Evolutionary conservation across 1,284 basidiomycete species (phyloP), one percentile per base, ranked within the genome.

Genomic region (Coniophora puteana): DNA sequence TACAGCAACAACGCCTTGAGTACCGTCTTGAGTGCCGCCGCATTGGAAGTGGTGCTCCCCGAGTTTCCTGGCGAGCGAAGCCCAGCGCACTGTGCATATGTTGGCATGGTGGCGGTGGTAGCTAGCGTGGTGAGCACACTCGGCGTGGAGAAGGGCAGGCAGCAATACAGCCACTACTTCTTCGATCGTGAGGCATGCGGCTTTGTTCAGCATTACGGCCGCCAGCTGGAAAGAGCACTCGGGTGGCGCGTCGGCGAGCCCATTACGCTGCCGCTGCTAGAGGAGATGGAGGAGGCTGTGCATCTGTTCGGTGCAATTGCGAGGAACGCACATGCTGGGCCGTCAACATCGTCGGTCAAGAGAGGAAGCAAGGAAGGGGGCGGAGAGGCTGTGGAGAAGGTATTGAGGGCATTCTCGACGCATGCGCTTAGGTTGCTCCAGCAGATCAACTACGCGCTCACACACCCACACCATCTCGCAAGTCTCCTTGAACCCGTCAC

Each of bases 401-500:
- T 90, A 2, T 67, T 93, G 26, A 70, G 72, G 1, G 77, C 77
- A 11, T 90, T 90, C 58, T 76, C 78, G 2, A 67, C 69, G 2
- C 78, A 77, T 42, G 80, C 81, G 0, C 66, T 93, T 14, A 65
- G 76, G 26, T 74, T 94, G n/a, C 68, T 98, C 0, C 89, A 92
- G 56, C 87, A 93, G 46, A 63, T 95, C 43, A 92, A 92, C 57
- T 93, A 93, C 52, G 88, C 91, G 0, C 71, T 95, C 39, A 86
- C 89, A 1, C 93, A 96, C 63, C 93, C 94, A 6, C 87, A 92
- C 52, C 85, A 91, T 51, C 75, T 96, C 16, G 78, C 83, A 0
- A 83, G 81, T 43, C 68, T 92, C 28, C 71, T 95, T 46, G 89
- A 93, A 46, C 84, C 89, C 3, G 69, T 87, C n/a, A 84, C 84